Conservation (phyloP, 352 stramenopile genomes). For the Peronospora farinosa region DNA sequence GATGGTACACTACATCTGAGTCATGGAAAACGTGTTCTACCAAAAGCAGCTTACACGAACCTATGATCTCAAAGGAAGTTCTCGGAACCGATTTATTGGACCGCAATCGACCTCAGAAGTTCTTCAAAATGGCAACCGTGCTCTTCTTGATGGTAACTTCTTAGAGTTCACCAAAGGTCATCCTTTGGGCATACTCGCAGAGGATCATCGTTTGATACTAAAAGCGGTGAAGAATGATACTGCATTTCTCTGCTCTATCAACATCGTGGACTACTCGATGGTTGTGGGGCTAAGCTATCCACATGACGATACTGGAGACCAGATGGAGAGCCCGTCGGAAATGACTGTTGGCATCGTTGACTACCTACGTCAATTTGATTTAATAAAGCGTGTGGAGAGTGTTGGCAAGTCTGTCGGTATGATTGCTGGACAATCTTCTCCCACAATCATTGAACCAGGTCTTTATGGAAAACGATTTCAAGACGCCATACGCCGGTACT, state of each 20-base stretch:
- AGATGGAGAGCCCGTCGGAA: conserved; percentile 34
- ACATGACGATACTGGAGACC: conserved; percentile 28
- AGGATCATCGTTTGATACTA: conserved; percentile 63
- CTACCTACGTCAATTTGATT: conserved; percentile 98
- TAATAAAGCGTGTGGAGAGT: conserved; percentile 98
- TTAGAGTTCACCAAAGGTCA: conserved; percentile 74
- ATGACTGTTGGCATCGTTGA: conserved; percentile 99
- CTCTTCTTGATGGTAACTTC: conserved; percentile 84
- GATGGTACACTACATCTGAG: conserved; percentile 88
- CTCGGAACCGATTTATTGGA: conserved; percentile 90
- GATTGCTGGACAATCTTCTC: conserved; percentile 95
- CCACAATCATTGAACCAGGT: conserved; percentile 96
- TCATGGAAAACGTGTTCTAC: conserved; percentile 97
- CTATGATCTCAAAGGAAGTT: conserved; percentile 98
- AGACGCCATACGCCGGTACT: conserved; percentile 94
- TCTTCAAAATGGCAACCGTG: conserved; percentile 24
- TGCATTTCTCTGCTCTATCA: conserved; percentile 95
- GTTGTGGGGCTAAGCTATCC: conserved; percentile 84
- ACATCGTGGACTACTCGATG: conserved; percentile 99
- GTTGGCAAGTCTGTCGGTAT: conserved; percentile 97
- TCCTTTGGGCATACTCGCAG: conserved; percentile 61
- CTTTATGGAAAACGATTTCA: conserved; percentile 94
- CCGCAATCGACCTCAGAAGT: conserved; percentile 20
- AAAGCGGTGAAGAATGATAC: conserved; percentile 95
- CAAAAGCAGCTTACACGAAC: conserved; percentile 89